Evolutionary conservation across 2,329 filamentous ascomycete genomes (phyloP).

Genomic region (Immersiporthe knoxdaviesiana): DNA sequence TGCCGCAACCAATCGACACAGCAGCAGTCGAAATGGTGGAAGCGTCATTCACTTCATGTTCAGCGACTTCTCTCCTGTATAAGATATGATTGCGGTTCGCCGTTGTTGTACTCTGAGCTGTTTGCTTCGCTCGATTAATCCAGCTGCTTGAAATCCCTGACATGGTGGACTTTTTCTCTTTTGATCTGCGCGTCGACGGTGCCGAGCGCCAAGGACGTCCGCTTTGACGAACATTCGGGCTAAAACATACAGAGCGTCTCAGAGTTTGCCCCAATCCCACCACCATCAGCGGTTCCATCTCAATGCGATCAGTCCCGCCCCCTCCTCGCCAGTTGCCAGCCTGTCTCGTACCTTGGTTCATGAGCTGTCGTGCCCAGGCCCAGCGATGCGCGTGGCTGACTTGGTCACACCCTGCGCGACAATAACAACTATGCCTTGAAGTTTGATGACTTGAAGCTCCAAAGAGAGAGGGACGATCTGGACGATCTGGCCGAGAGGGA

Average conservation of each 20-base stretch:
- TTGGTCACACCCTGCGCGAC: slow-evolving; percentile 8
- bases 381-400: slow-evolving; percentile 2
- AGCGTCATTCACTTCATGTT: background rate
- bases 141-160: background rate
- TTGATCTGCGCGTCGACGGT: background rate
- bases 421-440: background rate
- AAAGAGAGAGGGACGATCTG: background rate
- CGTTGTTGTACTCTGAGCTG: background rate
- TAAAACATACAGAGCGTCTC: slow-evolving; percentile 44
- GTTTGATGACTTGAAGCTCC: background rate
- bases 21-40: background rate
- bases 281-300: slow-evolving; percentile 5
- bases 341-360: slow-evolving; percentile 32
- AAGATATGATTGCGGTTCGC: too few relatives aligned
- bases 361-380: slow-evolving; percentile 28
- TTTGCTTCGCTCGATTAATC: background rate
- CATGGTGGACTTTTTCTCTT: background rate
- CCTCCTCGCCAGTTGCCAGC: background rate
- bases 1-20: too few relatives aligned
- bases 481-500: too few relatives aligned
- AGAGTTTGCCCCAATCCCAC: slow-evolving; percentile 29
- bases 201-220: slow-evolving; percentile 22
- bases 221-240: slow-evolving; percentile 39
- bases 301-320: slow-evolving; percentile 14
- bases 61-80: background rate